Evolutionary conservation across 2,329 filamentous ascomycete genomes (phyloP).

Genomic region (Colletotrichum liriopes): DNA sequence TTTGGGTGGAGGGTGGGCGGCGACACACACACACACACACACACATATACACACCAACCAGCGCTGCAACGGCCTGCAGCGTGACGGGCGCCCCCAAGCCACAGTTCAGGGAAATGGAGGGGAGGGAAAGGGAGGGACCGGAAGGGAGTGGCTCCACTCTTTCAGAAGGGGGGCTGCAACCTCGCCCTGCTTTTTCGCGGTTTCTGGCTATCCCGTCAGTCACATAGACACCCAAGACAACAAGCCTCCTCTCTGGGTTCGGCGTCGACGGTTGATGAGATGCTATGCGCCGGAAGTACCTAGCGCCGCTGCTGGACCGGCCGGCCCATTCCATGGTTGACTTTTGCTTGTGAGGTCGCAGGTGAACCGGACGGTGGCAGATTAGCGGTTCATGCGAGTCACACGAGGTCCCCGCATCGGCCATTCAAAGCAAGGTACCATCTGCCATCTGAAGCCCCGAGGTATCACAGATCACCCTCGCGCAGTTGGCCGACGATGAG

Average conservation of each 20-base stretch:
- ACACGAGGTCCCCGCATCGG: slow-evolving; percentile 25
- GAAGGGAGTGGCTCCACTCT: background rate
- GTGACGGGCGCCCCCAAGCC: slow-evolving; percentile 38
- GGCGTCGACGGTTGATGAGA: background rate
- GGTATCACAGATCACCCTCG: slow-evolving; percentile 7
- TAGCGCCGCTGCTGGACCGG: slow-evolving; percentile 12
- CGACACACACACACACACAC: background rate
- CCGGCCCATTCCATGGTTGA: slow-evolving; percentile 6
- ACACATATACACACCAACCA: background rate
- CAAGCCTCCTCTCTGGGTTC: background rate
- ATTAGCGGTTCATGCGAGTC: slow-evolving; percentile 37
- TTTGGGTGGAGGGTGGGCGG: slow-evolving; percentile 8
- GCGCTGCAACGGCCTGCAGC: slow-evolving; percentile 31
- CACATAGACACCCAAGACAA: background rate
- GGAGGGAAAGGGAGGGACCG: slow-evolving; percentile 3
- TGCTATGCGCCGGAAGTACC: slow-evolving; percentile 3
- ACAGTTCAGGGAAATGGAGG: background rate
- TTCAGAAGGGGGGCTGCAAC: slow-evolving; percentile 19
- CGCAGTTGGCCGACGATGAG: background rate
- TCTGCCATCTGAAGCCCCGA: slow-evolving; percentile 19
- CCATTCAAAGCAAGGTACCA: slow-evolving; percentile 15
- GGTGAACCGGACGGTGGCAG: slow-evolving; percentile 15
- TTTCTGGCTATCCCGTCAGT: background rate
- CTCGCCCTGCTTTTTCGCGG: slow-evolving; percentile 8
- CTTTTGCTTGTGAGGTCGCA: slow-evolving; percentile 30